A percentile compares a stretch with the other conserved stretches of the same genome.
These are phyloP conservation scores for Fusarium robinianum DNA, from an alignment of 2,329 filamentous ascomycete species.

Conservation along the genomic window DNA sequence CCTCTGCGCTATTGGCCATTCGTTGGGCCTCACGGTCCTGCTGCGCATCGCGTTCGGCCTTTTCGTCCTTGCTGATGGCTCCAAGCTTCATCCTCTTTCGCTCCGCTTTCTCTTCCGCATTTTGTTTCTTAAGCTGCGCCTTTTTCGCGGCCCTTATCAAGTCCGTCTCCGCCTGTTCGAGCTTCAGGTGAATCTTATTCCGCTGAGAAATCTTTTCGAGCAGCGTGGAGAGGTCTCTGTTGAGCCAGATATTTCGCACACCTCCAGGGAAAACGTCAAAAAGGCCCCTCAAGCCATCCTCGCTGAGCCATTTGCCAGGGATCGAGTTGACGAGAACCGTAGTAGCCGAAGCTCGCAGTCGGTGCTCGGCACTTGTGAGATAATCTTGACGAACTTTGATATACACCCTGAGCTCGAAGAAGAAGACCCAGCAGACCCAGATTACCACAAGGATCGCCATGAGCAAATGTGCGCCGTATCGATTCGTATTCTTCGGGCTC, in stretches of 20 bases:
- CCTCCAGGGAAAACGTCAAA: constrained; percentile 97
- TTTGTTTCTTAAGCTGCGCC: constrained; percentile 70
- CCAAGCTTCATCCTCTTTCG: constrained; percentile 58
- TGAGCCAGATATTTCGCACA: constrained; percentile 95
- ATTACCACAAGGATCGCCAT: constrained; percentile 77
- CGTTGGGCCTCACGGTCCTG: constrained; percentile 56
- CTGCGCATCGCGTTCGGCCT: constrained; percentile 49
- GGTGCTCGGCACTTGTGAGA: constrained; percentile 91
- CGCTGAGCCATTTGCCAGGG: constrained; percentile 85
- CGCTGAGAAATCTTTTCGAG: constrained; percentile 82
- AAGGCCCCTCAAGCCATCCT: constrained; percentile 77
- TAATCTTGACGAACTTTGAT: constrained; percentile 94
- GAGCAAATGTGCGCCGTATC: constrained; percentile 84
- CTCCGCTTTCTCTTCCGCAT: constrained; percentile 66
- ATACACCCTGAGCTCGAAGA: constrained; percentile 82
- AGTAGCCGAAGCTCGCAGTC: constrained; percentile 89
- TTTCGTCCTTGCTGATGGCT: constrained; percentile 56
- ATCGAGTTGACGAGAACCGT: constrained; percentile 93
- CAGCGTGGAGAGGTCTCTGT: constrained; percentile 82
- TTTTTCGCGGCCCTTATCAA: constrained; percentile 81
- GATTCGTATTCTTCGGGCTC: constrained; percentile 62
- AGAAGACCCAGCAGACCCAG: constrained; percentile 88
- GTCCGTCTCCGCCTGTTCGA: constrained; percentile 84
- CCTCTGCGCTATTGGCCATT: constrained; percentile 55
- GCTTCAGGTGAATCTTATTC: constrained; percentile 67